Conservation (phyloP, 306 rosid genomes). For the Crotalaria pallida region DNA sequence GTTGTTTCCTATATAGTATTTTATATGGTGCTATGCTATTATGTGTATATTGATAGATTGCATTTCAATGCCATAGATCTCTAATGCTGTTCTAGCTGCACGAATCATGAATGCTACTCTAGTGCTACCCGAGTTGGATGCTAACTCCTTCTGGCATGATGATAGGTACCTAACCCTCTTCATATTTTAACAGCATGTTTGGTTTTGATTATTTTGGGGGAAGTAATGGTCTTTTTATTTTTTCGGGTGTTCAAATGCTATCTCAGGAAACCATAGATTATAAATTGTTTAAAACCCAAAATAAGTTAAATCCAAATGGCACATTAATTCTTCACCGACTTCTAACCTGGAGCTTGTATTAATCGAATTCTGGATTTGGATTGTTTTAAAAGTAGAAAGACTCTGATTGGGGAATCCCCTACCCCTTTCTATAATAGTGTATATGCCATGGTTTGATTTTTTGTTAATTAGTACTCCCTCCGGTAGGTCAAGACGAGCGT, state of each 20-base stretch:
- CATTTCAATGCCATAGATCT: conserved; percentile 56
- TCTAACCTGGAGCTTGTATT: conserved; percentile 2
- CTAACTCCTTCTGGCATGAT: conserved; percentile 96
- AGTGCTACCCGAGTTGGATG: conserved; percentile 90
- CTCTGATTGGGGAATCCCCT: neutral
- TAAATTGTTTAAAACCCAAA: neutral
- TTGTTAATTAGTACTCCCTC: conserved; percentile 16
- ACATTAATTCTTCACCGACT: neutral
- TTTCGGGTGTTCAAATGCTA: neutral
- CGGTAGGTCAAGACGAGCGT: too few species aligned
- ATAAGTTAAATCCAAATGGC: neutral
- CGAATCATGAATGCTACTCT: conserved; percentile 96
- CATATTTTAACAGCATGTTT: neutral
- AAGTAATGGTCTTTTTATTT: neutral
- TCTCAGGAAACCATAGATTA: neutral
- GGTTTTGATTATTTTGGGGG: neutral
- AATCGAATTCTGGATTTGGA: conserved; percentile 6
- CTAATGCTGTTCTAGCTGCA: conserved; percentile 98
- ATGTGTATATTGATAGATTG: neutral
- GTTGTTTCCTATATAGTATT: neutral
- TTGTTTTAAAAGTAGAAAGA: neutral
- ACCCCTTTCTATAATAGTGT: neutral
- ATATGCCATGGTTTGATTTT: neutral
- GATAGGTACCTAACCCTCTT: conserved; percentile 62
- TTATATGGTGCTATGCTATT: conserved; percentile 19